Percentiles rank a stretch among this genome's conserved stretches.
Evolutionary conservation across 2,329 filamentous ascomycete genomes (phyloP).

Genomic region (Ilyonectria mors-panacis): DNA sequence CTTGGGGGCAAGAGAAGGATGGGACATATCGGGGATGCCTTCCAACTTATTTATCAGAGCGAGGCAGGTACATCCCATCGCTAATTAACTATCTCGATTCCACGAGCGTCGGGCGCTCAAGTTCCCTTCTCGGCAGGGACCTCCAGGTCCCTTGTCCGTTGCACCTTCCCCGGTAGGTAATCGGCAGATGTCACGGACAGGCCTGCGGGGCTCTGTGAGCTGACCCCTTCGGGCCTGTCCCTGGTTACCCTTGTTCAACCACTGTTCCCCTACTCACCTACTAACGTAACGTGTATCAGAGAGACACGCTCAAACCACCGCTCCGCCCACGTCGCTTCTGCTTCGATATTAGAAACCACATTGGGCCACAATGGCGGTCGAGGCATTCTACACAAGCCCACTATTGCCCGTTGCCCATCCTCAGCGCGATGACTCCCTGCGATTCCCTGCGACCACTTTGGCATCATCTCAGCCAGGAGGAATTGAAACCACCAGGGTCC

Average conservation of each 20-base stretch:
- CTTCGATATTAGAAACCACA: too few relatives aligned
- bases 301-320: not conserved
- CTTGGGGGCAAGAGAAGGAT: not conserved
- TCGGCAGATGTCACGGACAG: conserved; percentile 19
- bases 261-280: not conserved
- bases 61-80: not conserved
- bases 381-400: not conserved
- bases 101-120: not conserved
- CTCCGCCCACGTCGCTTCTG: not conserved
- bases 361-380: not conserved
- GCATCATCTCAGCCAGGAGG: not conserved
- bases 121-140: not conserved
- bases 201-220: conserved; percentile 13
- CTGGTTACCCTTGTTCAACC: conserved; percentile 4
- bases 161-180: conserved; percentile 20
- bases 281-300: not conserved
- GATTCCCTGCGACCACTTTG: not conserved
- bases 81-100: not conserved
- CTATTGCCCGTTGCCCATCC: not conserved
- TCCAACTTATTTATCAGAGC: conserved; percentile 24
- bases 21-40: not conserved
- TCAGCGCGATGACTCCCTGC: not conserved
- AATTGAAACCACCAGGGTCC: not conserved
- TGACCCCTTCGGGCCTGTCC: conserved; percentile 6
- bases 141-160: not conserved